phyloP scores from a whole-genome alignment of 1,139 yeast species.

The Hansenula sp. region DNA sequence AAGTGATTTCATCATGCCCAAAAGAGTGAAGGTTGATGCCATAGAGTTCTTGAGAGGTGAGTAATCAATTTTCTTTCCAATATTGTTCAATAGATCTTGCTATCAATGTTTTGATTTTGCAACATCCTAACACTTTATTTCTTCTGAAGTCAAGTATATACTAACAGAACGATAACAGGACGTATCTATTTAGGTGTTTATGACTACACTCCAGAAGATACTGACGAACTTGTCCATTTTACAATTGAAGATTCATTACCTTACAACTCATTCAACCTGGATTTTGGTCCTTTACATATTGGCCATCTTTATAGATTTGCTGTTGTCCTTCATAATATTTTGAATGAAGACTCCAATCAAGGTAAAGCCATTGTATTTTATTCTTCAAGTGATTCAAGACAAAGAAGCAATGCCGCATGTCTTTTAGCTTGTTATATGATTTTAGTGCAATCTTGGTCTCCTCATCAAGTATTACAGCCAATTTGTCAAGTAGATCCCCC shows the following conservation, averaged over 20 bases:
- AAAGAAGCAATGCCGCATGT: constrained; percentile 93
- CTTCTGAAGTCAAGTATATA: too few relatives aligned
- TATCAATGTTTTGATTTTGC: background rate
- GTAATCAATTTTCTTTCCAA: background rate
- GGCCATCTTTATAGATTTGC: constrained; percentile 95
- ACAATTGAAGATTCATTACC: constrained; percentile 91
- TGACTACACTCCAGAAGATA: constrained; percentile 74
- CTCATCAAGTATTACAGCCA: constrained; percentile 95
- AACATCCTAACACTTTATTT: too few relatives aligned
- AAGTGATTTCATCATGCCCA: constrained; percentile 25
- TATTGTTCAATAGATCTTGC: background rate
- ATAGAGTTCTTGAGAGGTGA: constrained; percentile 35
- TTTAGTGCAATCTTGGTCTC: constrained; percentile 95
- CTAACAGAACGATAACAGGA: constrained; percentile 34
- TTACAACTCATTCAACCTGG: constrained; percentile 89
- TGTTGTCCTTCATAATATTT: constrained; percentile 83
- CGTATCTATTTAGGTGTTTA: constrained; percentile 90
- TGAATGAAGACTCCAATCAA: constrained; percentile 79
- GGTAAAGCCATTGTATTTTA: constrained; percentile 90
- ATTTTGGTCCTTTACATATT: constrained; percentile 92
- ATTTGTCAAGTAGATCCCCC: constrained; percentile 92
- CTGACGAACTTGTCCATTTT: constrained; percentile 74
- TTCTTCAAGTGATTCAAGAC: constrained; percentile 76
- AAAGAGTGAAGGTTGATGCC: constrained; percentile 29
- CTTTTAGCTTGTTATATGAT: constrained; percentile 93